Evolutionary conservation across 495 filamentous ascomycete genomes (phyloP).

Genomic region (Penicillium manginii): DNA sequence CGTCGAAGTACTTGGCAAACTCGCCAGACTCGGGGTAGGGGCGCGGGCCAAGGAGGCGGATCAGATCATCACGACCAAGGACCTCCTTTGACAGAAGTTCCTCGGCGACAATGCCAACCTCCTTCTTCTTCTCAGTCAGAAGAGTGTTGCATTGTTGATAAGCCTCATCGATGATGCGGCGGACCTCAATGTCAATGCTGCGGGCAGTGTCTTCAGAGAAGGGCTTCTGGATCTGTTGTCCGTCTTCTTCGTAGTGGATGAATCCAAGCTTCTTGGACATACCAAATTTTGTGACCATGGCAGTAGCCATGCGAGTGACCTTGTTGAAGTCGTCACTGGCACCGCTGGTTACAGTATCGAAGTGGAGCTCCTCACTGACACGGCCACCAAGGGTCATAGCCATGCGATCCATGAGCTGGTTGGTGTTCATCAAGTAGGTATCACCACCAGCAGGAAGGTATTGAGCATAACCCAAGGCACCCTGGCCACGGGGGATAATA

Average conservation of each 20-base stretch:
- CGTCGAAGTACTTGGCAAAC: constrained; percentile 90
- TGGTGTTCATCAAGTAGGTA: constrained; percentile 90
- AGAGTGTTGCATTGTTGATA: constrained; percentile 88
- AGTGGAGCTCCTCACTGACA: constrained; percentile 93
- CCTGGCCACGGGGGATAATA: constrained; percentile 95
- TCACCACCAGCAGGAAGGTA: constrained; percentile 85
- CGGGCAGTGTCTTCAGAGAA: constrained; percentile 93
- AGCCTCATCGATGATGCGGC: constrained; percentile 85
- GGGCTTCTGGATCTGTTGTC: constrained; percentile 84
- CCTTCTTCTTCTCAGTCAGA: constrained; percentile 80
- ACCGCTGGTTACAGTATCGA: constrained; percentile 91
- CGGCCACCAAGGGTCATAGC: constrained; percentile 97
- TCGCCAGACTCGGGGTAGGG: constrained; percentile 83
- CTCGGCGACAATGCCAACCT: constrained; percentile 88
- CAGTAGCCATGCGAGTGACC: constrained; percentile 90
- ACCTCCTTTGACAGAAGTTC: constrained; percentile 92
- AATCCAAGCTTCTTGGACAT: constrained; percentile 94
- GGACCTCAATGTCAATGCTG: constrained; percentile 88
- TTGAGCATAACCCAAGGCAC: constrained; percentile 93
- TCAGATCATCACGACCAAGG: constrained; percentile 84
- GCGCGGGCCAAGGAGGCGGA: constrained; percentile 81
- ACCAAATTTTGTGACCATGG: constrained; percentile 97
- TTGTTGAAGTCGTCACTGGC: constrained; percentile 98
- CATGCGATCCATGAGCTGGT: constrained; percentile 99
- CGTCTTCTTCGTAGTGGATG: constrained; percentile 84